Percentiles rank a stretch among this genome's conserved stretches.
Evolutionary conservation across 1,139 yeast species (phyloP).

Genomic region (Candida labiduridarum): DNA sequence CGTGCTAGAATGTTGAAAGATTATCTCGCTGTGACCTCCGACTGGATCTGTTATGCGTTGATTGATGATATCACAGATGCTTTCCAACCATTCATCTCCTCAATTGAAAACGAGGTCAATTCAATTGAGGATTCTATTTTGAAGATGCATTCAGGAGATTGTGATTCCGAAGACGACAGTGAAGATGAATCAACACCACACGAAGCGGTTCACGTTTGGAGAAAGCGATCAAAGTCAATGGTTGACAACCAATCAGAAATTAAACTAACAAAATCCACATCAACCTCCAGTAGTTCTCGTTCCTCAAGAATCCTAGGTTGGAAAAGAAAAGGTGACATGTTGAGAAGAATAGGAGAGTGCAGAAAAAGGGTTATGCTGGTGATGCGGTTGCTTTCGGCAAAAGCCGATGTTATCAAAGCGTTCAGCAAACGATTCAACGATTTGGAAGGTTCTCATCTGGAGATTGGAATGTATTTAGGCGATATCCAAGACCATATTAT

Average conservation of each 20-base stretch:
- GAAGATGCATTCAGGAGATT: constrained; percentile 75
- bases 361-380: constrained; percentile 93
- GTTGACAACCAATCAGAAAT: constrained; percentile 31
- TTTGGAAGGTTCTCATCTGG: constrained; percentile 51
- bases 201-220: constrained; percentile 36
- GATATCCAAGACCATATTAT: constrained; percentile 95
- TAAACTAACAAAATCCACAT: constrained; percentile 24
- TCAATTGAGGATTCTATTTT: constrained; percentile 89
- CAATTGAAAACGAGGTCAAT: constrained; percentile 91
- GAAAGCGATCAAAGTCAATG: constrained; percentile 43
- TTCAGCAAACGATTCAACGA: constrained; percentile 90
- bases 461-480: constrained; percentile 73
- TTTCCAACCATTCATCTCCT: constrained; percentile 93
- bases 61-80: constrained; percentile 98
- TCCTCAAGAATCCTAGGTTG: constrained; percentile 69
- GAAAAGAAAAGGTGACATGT: constrained; percentile 93
- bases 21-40: constrained; percentile 86
- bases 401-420: constrained; percentile 95
- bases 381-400: constrained; percentile 78
- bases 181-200: constrained; percentile 30
- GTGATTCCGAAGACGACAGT: constrained; percentile 43
- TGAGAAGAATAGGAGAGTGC: constrained; percentile 91
- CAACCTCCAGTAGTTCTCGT: constrained; percentile 30
- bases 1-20: constrained; percentile 87
- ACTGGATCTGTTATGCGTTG: constrained; percentile 96